Evolutionary conservation across 108 stramenopile species (phyloP).

Genomic region (Nitzschia palea): DNA sequence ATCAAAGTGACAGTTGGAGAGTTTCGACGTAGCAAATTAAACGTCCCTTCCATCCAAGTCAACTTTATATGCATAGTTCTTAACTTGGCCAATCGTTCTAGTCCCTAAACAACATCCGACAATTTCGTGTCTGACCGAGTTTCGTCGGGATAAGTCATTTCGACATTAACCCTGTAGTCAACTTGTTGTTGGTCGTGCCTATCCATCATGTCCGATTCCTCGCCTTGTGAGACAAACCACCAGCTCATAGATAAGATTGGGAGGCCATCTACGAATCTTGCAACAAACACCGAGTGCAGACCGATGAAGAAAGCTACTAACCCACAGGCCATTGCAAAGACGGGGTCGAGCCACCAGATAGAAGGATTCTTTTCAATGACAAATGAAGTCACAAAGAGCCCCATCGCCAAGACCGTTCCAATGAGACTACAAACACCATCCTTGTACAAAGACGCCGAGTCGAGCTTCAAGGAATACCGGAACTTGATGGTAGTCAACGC

Average conservation of each 20-base stretch:
- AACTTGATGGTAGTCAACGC: slow-evolving; percentile 66
- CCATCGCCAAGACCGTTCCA: slow-evolving; percentile 61
- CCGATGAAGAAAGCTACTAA: slow-evolving; percentile 56
- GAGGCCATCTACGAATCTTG: slow-evolving; percentile 18
- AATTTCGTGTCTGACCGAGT: slow-evolving; percentile 3
- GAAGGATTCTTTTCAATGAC: slow-evolving; percentile 48
- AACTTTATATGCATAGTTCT: not conserved
- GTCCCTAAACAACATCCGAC: slow-evolving; percentile 7
- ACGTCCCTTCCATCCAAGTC: too few species aligned
- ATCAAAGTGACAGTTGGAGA: slow-evolving; percentile 92
- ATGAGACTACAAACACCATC: slow-evolving; percentile 80
- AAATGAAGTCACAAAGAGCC: slow-evolving; percentile 63
- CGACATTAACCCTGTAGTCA: not conserved
- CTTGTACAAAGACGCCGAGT: slow-evolving; percentile 60
- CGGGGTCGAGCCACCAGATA: slow-evolving; percentile 76
- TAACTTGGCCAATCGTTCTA: not conserved
- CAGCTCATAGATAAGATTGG: slow-evolving; percentile 41
- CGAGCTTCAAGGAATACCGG: slow-evolving; percentile 52
- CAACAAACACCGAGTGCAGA: slow-evolving; percentile 39
- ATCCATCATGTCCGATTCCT: slow-evolving; percentile 26
- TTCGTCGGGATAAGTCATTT: not conserved
- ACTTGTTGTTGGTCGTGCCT: slow-evolving; percentile 15
- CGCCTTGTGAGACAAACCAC: slow-evolving; percentile 41
- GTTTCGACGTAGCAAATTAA: too few species aligned
- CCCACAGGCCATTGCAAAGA: slow-evolving; percentile 65